phyloP scores from a whole-genome alignment of 192 early-diverging fungal species.

The Coemansia sp. region DNA sequence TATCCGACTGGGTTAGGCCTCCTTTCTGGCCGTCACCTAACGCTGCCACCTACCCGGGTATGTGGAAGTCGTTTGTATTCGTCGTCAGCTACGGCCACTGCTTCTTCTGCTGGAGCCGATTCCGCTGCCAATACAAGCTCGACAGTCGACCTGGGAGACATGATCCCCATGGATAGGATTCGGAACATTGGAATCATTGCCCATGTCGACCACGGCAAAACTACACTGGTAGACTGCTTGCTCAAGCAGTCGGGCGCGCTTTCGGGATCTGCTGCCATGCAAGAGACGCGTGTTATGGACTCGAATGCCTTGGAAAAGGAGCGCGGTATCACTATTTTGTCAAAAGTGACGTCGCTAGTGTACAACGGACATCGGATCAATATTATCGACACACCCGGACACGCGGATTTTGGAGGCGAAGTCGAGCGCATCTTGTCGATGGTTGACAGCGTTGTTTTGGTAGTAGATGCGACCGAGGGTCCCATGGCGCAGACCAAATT shows the following conservation, averaged over 20 bases:
- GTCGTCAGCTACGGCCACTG: not conserved
- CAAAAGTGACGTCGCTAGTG: conserved; percentile 76
- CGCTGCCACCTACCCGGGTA: not conserved
- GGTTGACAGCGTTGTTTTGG: conserved; percentile 85
- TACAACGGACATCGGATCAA: conserved; percentile 81
- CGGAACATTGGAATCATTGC: conserved; percentile 66
- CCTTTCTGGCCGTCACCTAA: not conserved
- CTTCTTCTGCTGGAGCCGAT: not conserved
- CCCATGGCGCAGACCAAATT: conserved; percentile 92
- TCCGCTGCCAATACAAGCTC: not conserved
- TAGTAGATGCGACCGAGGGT: conserved; percentile 86
- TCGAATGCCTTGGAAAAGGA: conserved; percentile 81
- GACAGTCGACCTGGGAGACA: conserved; percentile 40
- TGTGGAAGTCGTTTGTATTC: not conserved
- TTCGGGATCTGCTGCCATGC: conserved; percentile 57
- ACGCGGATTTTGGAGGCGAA: conserved; percentile 72
- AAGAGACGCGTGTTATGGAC: conserved; percentile 81
- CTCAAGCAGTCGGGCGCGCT: conserved; percentile 62
- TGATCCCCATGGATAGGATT: conserved; percentile 55
- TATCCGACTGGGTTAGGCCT: too few relatives aligned
- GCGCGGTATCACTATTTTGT: conserved; percentile 89
- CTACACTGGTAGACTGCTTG: conserved; percentile 67
- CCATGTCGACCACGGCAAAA: conserved; percentile 90
- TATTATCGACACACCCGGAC: conserved; percentile 87
- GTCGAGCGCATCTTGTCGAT: conserved; percentile 88